phyloP scores from a whole-genome alignment of 148 eudicot genomes.

The Selenicereus undatus region DNA sequence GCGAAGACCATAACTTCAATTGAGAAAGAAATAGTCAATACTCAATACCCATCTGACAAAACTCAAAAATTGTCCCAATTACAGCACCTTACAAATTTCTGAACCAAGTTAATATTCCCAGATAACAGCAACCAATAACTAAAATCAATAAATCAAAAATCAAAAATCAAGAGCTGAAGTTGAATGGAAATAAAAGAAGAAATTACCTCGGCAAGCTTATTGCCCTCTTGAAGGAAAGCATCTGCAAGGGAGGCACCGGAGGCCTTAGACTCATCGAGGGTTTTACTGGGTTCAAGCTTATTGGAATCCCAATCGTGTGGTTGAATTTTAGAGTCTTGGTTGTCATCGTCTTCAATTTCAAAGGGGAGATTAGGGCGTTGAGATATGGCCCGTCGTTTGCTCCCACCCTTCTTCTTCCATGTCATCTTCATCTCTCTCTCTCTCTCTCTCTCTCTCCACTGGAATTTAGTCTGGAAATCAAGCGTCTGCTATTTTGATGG shows the following conservation, averaged over 20 bases:
- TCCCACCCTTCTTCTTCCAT: constrained; percentile 47
- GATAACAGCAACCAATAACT: neutral
- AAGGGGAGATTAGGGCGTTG: constrained; percentile 46
- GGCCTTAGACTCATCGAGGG: constrained; percentile 21
- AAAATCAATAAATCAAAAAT: neutral
- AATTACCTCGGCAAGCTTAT: constrained; percentile 62
- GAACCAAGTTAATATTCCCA: neutral
- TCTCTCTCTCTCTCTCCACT: neutral
- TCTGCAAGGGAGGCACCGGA: constrained; percentile 36
- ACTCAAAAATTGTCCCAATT: neutral
- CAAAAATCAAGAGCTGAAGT: neutral
- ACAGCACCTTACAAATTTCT: neutral
- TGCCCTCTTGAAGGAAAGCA: constrained; percentile 46
- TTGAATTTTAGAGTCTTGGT: neutral
- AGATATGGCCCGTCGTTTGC: constrained; percentile 29
- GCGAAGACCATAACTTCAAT: no score
- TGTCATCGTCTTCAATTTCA: constrained; percentile 16
- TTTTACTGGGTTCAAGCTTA: neutral
- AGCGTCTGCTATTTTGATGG: neutral
- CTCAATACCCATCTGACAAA: neutral
- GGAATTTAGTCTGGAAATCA: neutral
- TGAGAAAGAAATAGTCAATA: neutral
- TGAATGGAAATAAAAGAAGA: neutral
- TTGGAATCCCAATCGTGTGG: neutral
- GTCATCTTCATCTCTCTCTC: constrained; percentile 52